Conservation (phyloP, 2,329 filamentous ascomycete genomes). For the Aaosphaeria arxii region DNA sequence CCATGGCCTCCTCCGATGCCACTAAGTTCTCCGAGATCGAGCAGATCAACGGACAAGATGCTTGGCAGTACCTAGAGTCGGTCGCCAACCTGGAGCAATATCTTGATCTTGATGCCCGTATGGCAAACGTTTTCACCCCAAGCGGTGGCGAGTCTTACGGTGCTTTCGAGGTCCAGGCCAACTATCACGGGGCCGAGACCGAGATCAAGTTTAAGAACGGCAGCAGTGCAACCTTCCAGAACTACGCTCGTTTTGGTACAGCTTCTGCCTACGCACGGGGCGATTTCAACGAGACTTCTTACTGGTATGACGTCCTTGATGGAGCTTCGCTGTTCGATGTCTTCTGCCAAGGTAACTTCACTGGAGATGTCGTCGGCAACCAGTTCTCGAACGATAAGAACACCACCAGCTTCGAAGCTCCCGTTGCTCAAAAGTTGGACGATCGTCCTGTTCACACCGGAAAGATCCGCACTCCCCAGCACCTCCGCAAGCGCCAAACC, state of each 20-base stretch:
- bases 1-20: constrained; percentile 1
- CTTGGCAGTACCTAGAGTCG: constrained; percentile 21
- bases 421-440: background rate
- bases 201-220: constrained; percentile 32
- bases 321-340: background rate
- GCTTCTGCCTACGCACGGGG: background rate
- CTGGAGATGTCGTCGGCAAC: no score
- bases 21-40: constrained; percentile 22
- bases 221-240: constrained; percentile 12
- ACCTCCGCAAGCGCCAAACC: background rate
- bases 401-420: background rate
- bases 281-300: background rate
- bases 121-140: constrained; percentile 12
- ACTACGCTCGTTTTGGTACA: constrained; percentile 9
- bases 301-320: background rate
- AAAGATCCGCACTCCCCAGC: background rate
- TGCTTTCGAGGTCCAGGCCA: constrained; percentile 11
- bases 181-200: constrained; percentile 20
- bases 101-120: constrained; percentile 34
- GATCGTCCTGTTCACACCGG: background rate
- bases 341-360: background rate
- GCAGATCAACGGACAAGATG: constrained; percentile 27
- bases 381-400: background rate
- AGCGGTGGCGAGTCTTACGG: background rate
- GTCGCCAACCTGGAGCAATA: constrained; percentile 15